A percentile compares a stretch with the other conserved stretches of the same genome.
Evolutionary conservation across 108 stramenopile genomes (phyloP).

Genomic region (Stephanodiscus triporus): DNA sequence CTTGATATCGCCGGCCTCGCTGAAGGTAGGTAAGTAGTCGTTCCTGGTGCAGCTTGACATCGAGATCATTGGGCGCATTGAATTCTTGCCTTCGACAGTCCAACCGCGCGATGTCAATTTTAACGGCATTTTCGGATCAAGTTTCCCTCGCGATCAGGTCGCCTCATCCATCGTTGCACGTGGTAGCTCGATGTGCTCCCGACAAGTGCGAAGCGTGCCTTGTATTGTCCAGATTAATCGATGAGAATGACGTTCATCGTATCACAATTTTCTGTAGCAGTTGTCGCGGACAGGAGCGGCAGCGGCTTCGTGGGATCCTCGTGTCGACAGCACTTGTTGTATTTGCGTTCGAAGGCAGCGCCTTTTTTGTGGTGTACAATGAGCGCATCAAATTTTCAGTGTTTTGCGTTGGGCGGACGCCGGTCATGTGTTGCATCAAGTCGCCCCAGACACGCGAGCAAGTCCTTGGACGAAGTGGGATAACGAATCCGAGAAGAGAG

Average conservation of each 20-base stretch:
- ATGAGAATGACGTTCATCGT: constrained; percentile 46
- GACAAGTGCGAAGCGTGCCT: constrained; percentile 40
- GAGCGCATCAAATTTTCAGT: constrained; percentile 32
- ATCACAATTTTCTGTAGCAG: constrained; percentile 51
- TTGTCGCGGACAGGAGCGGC: constrained; percentile 23
- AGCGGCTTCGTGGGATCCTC: constrained; percentile 4
- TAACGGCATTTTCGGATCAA: neutral
- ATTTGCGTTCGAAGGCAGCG: constrained; percentile 21
- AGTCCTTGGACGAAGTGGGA: constrained; percentile 26
- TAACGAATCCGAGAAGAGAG: constrained; percentile 13
- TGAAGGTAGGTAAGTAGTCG: constrained; percentile 25
- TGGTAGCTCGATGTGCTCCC: constrained; percentile 23
- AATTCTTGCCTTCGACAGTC: constrained; percentile 12
- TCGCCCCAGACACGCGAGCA: constrained; percentile 10
- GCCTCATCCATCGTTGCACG: constrained; percentile 28
- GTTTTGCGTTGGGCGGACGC: constrained; percentile 30
- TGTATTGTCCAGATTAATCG: constrained; percentile 21
- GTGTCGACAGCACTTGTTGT: constrained; percentile 1
- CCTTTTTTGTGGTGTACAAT: constrained; percentile 34
- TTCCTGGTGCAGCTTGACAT: constrained; percentile 20
- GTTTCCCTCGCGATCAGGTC: neutral
- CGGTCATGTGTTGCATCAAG: constrained; percentile 28
- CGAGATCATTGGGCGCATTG: constrained; percentile 11
- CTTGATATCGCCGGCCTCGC: constrained; percentile 14
- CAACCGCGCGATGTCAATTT: neutral